These are phyloP conservation scores for Fraxinus sp. DNA, from an alignment of 305 asterid species.

Conservation along the genomic window DNA sequence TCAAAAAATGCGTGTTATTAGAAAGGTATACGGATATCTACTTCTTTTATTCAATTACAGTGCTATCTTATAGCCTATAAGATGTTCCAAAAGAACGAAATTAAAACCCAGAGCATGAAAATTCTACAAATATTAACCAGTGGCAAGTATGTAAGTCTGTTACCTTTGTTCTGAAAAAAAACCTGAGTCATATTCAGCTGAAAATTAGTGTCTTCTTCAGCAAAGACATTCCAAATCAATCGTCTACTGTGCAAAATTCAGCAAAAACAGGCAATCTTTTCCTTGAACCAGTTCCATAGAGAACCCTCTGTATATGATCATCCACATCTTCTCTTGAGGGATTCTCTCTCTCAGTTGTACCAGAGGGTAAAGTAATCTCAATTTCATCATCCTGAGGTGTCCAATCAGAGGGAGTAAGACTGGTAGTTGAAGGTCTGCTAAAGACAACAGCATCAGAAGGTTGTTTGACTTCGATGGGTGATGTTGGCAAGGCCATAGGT, in stretches of 20 bases:
- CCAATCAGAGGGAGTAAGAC: conserved; percentile 41
- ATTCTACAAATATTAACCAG: conserved; percentile 23
- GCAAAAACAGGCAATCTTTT: conserved; percentile 55
- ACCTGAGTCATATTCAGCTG: background rate
- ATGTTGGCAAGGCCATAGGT: conserved; percentile 33
- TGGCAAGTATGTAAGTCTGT: conserved; percentile 17
- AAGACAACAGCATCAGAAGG: conserved; percentile 16
- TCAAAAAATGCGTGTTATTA: background rate
- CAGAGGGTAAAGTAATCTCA: conserved; percentile 37
- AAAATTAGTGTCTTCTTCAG: conserved; percentile 15
- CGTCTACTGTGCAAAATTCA: conserved; percentile 38
- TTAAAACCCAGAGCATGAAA: background rate
- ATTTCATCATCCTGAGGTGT: conserved; percentile 63
- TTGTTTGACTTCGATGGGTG: conserved; percentile 29
- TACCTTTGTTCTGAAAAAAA: background rate
- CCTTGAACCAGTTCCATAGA: conserved; percentile 35
- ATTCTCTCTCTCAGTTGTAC: conserved; percentile 14
- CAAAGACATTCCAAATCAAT: conserved; percentile 18
- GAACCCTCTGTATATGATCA: conserved; percentile 43
- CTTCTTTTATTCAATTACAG: conserved; percentile 4
- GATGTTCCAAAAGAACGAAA: background rate
- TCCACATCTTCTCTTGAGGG: conserved; percentile 37
- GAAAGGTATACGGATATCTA: background rate
- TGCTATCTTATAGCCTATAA: background rate
- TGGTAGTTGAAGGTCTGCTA: conserved; percentile 17